Base-by-base conservation (phyloP, 768 basidiomycete species). In the Neoboletus magnificus region DNA sequence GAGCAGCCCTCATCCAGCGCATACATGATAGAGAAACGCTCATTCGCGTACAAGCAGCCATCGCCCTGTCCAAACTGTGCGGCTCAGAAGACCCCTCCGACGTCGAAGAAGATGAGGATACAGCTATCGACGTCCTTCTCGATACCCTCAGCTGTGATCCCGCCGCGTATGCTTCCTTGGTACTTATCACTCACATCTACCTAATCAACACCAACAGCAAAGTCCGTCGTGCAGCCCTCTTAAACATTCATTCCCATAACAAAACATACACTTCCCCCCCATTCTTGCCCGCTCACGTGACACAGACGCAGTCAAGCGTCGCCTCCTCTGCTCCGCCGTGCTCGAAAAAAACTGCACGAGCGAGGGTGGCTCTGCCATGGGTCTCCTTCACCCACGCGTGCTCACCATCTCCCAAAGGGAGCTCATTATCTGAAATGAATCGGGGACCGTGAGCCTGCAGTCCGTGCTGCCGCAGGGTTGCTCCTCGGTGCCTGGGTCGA, bases 281-380 rank as follows among this genome's bases (percentile, higher is more conserved):
- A 79, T 98, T 41, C 79, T 98, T 11, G 77, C 80, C 1, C 84
- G 95, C 29, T 87, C 85, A 3, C 83, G 91, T 22, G 96, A 98
- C 66, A 77, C 82, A 16, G 96, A 97, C 62, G 73, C 80, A 0
- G 77, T 78, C 42, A 78, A 90, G 37, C 89, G 96, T 52, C 88
- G 85, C 53, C 77, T 86, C 13, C 79, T 93, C 5, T 96, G 89
- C 66, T 76, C 79, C 11, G 68, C 76, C 2, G 74, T 90, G 3
- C 77, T 93, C 9, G 73, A 77, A 37, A 74, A 75, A 25, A 68
- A 74, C 5, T 79, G 77, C 59, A 60, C 62, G 13, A 58, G 56
- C 15, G 33, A 53, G 2, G 67, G 71, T 18, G 59, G 57, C 4
- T 68, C 37, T 71, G 76, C 59, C 60, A 77, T 85, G 45, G 83